phyloP scores from a whole-genome alignment of 805 yeast genomes.

The Teunomyces panamensis region DNA sequence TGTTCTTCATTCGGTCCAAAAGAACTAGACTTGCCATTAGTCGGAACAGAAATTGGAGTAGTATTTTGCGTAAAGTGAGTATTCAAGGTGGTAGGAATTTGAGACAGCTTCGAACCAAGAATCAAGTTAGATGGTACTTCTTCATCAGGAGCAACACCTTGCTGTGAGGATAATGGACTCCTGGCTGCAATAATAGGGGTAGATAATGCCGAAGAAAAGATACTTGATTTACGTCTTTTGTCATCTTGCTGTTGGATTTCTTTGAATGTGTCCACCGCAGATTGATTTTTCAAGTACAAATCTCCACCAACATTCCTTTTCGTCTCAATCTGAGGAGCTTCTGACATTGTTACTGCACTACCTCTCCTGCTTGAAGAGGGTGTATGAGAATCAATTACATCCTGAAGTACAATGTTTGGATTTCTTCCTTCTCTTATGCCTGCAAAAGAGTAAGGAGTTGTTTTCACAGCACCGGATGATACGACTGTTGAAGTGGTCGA shows the following conservation, averaged over 20 bases:
- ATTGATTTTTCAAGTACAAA: slow-evolving; percentile 40
- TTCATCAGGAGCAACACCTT: slow-evolving; percentile 3
- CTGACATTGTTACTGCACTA: slow-evolving; percentile 18
- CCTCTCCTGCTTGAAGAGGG: slow-evolving; percentile 18
- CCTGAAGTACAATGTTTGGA: slow-evolving; percentile 27
- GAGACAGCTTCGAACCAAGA: background rate
- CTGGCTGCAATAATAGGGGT: slow-evolving; percentile 14
- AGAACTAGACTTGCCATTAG: slow-evolving; percentile 3
- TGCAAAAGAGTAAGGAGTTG: slow-evolving; percentile 18
- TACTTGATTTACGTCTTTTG: slow-evolving; percentile 32
- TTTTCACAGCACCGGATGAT: slow-evolving; percentile 6
- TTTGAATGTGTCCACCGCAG: slow-evolving; percentile 41
- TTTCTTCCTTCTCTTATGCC: slow-evolving; percentile 28
- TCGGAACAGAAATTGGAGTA: slow-evolving; percentile 1
- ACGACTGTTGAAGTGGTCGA: background rate
- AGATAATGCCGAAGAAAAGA: slow-evolving; percentile 15
- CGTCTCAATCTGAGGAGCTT: slow-evolving; percentile 45
- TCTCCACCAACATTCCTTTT: slow-evolving; percentile 46
- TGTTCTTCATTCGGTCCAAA: slow-evolving; percentile 5
- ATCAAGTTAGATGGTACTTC: background rate
- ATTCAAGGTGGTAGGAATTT: background rate
- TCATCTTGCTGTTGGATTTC: slow-evolving; percentile 42
- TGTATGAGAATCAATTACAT: slow-evolving; percentile 30
- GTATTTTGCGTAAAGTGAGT: background rate
- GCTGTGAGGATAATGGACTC: slow-evolving; percentile 13